A percentile compares a stretch with the other conserved stretches of the same genome.
These are phyloP conservation scores for Lichtheimia ramosa DNA, from an alignment of 371 early-diverging fungal genomes.

Conservation along the genomic window DNA sequence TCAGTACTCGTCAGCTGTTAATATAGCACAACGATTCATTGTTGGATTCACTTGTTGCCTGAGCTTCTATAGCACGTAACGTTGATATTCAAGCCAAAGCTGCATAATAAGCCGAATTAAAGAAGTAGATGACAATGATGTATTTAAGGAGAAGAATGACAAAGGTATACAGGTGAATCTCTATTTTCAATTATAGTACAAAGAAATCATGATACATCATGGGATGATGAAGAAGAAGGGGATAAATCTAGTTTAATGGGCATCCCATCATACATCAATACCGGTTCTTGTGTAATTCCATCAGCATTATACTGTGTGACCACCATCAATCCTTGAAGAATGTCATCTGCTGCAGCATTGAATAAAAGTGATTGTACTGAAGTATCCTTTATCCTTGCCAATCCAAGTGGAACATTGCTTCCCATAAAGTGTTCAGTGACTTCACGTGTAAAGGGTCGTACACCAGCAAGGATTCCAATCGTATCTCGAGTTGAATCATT, in stretches of 20 bases:
- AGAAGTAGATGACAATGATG: too few relatives aligned
- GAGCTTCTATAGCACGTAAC: too few relatives aligned
- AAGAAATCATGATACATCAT: too few relatives aligned
- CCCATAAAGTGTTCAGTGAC: slow-evolving; percentile 25
- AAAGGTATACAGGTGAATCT: too few relatives aligned
- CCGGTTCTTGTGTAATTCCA: slow-evolving; percentile 2
- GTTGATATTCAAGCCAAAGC: too few relatives aligned
- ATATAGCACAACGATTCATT: too few relatives aligned
- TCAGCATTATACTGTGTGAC: slow-evolving; percentile 12
- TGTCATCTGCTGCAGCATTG: slow-evolving; percentile 24
- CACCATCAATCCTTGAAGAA: slow-evolving; percentile 17
- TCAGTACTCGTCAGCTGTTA: too few relatives aligned
- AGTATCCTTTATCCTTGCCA: slow-evolving; percentile 27
- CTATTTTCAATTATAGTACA: too few relatives aligned
- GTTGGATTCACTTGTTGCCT: too few relatives aligned
- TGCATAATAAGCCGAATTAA: too few relatives aligned
- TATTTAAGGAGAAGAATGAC: too few relatives aligned
- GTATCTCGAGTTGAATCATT: slow-evolving; percentile 1
- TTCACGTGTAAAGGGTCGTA: slow-evolving; percentile 29
- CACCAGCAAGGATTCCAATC: slow-evolving; percentile 35
- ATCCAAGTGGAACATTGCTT: slow-evolving; percentile 30
- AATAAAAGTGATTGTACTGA: slow-evolving; percentile 35
- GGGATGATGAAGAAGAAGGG: too few relatives aligned
- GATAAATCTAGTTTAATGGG: neutral
- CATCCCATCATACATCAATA: slow-evolving; percentile 6